Percentiles rank a stretch among this genome's conserved stretches.
Conservation (phyloP, 805 yeast species). For the Cyberlindnera xishuangbannaensis region DNA sequence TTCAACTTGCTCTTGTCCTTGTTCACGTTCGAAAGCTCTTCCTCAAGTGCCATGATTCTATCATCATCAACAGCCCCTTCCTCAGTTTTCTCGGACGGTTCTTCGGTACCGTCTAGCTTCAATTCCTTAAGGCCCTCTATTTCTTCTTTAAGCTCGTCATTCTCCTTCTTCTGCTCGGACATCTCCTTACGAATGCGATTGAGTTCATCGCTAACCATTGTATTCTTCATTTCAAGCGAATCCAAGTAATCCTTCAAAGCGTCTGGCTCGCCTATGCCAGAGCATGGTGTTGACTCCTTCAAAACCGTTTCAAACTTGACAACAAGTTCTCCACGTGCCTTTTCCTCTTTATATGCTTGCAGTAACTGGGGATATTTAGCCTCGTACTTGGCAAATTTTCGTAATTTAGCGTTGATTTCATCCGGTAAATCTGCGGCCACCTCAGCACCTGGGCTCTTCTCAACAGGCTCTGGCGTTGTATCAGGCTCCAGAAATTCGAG, state of each 20-base stretch:
- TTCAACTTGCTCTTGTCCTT: slow-evolving; percentile 2
- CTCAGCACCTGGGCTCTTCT: slow-evolving; percentile 4
- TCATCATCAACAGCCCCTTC: too few species aligned
- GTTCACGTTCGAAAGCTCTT: neutral
- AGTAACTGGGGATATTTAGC: slow-evolving; percentile 81
- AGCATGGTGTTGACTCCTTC: slow-evolving; percentile 75
- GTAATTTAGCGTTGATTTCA: slow-evolving; percentile 54
- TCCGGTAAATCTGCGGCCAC: slow-evolving; percentile 36
- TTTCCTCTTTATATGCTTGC: slow-evolving; percentile 81
- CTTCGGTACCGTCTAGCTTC: too few species aligned
- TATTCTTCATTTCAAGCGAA: slow-evolving; percentile 54
- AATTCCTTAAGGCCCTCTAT: too few species aligned
- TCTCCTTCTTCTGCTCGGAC: slow-evolving; percentile 4
- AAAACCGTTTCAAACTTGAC: slow-evolving; percentile 61
- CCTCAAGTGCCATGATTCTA: slow-evolving; percentile 1
- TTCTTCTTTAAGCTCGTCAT: slow-evolving; percentile 7
- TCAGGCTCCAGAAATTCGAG: slow-evolving; percentile 23
- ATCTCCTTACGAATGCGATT: slow-evolving; percentile 28
- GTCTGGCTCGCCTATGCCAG: slow-evolving; percentile 67
- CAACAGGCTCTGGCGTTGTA: neutral
- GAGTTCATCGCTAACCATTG: slow-evolving; percentile 61
- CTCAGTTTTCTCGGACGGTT: too few species aligned
- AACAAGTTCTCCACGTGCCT: slow-evolving; percentile 56
- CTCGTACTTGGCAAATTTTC: slow-evolving; percentile 81
- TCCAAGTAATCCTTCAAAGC: slow-evolving; percentile 63